Conservation (phyloP, 495 filamentous ascomycete genomes). For the Diplogelasinospora grovesii region DNA sequence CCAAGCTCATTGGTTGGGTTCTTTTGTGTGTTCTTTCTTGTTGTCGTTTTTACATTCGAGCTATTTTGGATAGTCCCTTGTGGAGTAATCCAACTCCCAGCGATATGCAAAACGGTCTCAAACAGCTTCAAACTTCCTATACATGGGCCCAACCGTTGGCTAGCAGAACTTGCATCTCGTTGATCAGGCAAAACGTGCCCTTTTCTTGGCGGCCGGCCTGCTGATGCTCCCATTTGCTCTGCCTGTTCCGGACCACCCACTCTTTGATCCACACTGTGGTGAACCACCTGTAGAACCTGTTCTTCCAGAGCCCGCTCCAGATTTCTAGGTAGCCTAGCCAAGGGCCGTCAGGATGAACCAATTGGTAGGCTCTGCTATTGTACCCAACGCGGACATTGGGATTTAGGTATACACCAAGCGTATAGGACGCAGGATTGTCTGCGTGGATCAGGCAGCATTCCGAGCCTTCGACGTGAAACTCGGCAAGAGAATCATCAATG, state of each 20-base stretch:
- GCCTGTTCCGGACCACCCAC: conserved; percentile 27
- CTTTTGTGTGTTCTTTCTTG: too few relatives aligned
- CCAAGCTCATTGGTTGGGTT: too few relatives aligned
- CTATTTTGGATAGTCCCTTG: too few relatives aligned
- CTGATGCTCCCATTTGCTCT: conserved; percentile 37
- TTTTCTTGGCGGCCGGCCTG: conserved; percentile 35
- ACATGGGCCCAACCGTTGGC: conserved; percentile 66
- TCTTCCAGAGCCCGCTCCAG: conserved; percentile 47
- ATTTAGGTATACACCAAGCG: conserved; percentile 61
- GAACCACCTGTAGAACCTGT: conserved; percentile 49
- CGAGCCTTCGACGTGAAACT: conserved; percentile 58
- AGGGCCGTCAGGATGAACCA: conserved; percentile 26
- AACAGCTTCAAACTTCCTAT: conserved; percentile 30
- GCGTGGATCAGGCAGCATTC: conserved; percentile 74
- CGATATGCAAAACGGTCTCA: too few relatives aligned
- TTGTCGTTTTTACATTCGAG: too few relatives aligned
- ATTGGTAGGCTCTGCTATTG: conserved; percentile 46
- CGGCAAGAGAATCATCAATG: conserved; percentile 57
- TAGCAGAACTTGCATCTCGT: conserved; percentile 72
- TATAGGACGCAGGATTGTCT: conserved; percentile 49
- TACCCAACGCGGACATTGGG: conserved; percentile 67
- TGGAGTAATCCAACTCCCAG: too few relatives aligned
- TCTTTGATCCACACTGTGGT: conserved; percentile 34
- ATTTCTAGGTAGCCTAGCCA: conserved; percentile 36
- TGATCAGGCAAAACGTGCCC: conserved; percentile 56